Base-by-base conservation (phyloP, 331 rosid genomes). In the Acacia concinna region DNA sequence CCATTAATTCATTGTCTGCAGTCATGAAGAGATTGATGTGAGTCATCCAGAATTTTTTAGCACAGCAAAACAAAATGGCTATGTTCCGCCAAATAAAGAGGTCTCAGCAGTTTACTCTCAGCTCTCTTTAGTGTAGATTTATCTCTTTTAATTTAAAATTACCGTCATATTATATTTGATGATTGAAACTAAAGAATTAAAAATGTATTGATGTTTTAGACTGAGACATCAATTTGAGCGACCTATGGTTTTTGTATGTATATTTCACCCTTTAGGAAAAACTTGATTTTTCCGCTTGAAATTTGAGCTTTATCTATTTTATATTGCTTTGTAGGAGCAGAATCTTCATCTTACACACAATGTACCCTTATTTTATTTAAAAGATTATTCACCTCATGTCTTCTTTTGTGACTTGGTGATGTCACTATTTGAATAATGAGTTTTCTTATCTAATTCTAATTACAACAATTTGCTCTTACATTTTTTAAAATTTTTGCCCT, bases 1-100 rank as follows among this genome's bases (percentile, higher is more conserved):
- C 21, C 77, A 44, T 79, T 44, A 71, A 79, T 34, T 74, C 67
- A 47, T 77, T 82, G 27, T 63, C 37, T 78, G 87, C 85, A 83
- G 89, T 69, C 87, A 86, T 86, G 89, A 95, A 93, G 99, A 95
- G 87, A 85, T 89, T 35, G 99, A 95, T 21, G 98, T 93, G 84
- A 95, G 96, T 85, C 98, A 95, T 91, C 99, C 96, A 32, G 99
- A 95, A 43, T 93, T 95, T 88, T 93, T 89, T 84, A 85, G 92
- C 81, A 78, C 93, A 14, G 99, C 97, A 76, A 95, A 90, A 86
- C 91, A 20, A 14, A 93, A 90, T 23, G 92, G 93, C 70, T 95
- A 95, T 62, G 86, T 89, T 85, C 98, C 99, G 68, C 96, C 99
- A 63, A 93, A 88, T 79, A 89, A 90, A 87, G 98, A 93, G 97